These are phyloP conservation scores for Hylodesmum podocarpum DNA, from an alignment of 306 rosid species.

Conservation along the genomic window DNA sequence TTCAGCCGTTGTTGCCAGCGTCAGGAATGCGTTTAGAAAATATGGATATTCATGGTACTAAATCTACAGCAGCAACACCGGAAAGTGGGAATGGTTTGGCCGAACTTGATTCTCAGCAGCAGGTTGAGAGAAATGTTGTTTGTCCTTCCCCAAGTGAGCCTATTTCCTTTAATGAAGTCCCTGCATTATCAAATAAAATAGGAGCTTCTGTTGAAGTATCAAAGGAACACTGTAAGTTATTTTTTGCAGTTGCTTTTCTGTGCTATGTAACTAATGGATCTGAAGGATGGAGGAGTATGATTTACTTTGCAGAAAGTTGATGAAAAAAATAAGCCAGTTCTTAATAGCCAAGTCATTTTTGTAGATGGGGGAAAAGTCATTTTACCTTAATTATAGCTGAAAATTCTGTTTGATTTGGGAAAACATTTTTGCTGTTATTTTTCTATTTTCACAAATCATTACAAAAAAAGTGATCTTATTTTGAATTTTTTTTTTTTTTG, in stretches of 20 bases:
- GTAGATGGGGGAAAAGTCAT: background rate
- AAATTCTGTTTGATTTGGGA: background rate
- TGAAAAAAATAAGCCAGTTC: slow-evolving; percentile 23
- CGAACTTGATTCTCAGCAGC: slow-evolving; percentile 49
- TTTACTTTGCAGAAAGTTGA: slow-evolving; percentile 14
- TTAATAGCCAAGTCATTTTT: slow-evolving; percentile 1
- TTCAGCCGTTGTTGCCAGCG: slow-evolving; percentile 36
- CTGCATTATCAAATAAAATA: slow-evolving; percentile 39
- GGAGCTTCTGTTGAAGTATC: slow-evolving; percentile 42
- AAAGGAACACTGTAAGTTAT: slow-evolving; percentile 61
- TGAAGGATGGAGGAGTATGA: background rate
- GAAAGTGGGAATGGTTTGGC: slow-evolving; percentile 42
- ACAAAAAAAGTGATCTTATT: background rate
- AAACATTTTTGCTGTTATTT: background rate
- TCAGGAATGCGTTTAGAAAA: slow-evolving; percentile 35
- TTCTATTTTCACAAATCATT: background rate
- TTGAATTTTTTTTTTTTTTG: background rate
- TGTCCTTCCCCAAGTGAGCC: slow-evolving; percentile 34
- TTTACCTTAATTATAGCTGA: background rate
- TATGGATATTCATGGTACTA: slow-evolving; percentile 27
- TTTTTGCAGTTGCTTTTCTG: slow-evolving; percentile 21
- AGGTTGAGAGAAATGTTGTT: slow-evolving; percentile 33
- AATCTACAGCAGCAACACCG: slow-evolving; percentile 33
- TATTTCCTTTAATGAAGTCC: slow-evolving; percentile 23
- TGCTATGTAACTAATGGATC: background rate